These are phyloP conservation scores for Phytopythium oedochilum DNA, from an alignment of 352 stramenopile genomes.

Conservation along the genomic window DNA sequence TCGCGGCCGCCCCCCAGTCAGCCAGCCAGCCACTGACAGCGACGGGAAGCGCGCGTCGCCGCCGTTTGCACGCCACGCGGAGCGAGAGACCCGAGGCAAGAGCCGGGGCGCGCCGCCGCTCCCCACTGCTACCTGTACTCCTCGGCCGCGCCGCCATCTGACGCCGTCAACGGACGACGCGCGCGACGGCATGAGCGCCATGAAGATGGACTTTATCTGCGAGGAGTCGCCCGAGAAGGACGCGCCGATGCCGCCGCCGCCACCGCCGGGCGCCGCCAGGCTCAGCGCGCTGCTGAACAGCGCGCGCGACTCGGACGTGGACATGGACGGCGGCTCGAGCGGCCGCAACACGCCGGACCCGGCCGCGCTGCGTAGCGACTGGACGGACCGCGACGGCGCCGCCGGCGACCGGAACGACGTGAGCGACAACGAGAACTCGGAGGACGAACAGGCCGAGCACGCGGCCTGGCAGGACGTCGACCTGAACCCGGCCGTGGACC, in stretches of 20 bases:
- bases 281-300: conserved; percentile 36
- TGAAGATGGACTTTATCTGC: conserved; percentile 85
- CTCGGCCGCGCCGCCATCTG: too few relatives aligned
- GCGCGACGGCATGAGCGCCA: conserved; percentile 80
- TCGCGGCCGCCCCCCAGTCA: conserved; percentile 4
- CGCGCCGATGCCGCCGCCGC: neutral
- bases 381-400: conserved; percentile 26
- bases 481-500: conserved; percentile 73
- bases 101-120: too few relatives aligned
- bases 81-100: too few relatives aligned
- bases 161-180: too few relatives aligned
- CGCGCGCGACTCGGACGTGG: conserved; percentile 26
- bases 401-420: conserved; percentile 31
- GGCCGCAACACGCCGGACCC: conserved; percentile 5
- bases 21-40: conserved; percentile 1
- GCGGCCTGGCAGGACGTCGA: conserved; percentile 77
- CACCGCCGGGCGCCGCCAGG: conserved; percentile 15
- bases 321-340: conserved; percentile 17
- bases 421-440: conserved; percentile 80
- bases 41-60: neutral
- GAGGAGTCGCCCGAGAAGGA: conserved; percentile 36
- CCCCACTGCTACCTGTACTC: too few relatives aligned
- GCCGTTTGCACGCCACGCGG: neutral
- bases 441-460: conserved; percentile 78
- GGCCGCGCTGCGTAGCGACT: neutral